Conservation (phyloP, 108 stramenopile genomes). For the Pseudonitzschia multiseries region DNA sequence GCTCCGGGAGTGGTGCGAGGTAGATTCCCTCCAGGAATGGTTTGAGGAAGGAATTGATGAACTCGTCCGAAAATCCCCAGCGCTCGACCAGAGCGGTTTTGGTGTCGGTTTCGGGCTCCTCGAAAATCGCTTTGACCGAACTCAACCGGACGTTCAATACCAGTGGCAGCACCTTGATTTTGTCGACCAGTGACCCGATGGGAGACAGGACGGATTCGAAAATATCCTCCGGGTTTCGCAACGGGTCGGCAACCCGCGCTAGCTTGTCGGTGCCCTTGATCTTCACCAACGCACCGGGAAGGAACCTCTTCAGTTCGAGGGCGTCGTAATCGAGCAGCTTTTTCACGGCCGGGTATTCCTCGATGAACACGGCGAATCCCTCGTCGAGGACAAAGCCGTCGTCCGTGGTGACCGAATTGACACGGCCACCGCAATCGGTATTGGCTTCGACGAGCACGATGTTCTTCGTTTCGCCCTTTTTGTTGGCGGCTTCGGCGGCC, state of each 20-base stretch:
- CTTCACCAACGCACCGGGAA: conserved; percentile 82
- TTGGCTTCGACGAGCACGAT: conserved; percentile 62
- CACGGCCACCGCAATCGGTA: conserved; percentile 71
- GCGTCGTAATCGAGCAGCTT: conserved; percentile 62
- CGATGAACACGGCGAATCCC: conserved; percentile 90
- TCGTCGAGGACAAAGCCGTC: conserved; percentile 81
- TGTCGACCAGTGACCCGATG: conserved; percentile 67
- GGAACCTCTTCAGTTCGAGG: conserved; percentile 58
- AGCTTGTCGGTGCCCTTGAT: conserved; percentile 29
- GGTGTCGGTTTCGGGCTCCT: conserved; percentile 71
- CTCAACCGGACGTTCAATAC: conserved; percentile 57
- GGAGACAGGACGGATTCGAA: conserved; percentile 58
- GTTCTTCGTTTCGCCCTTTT: conserved; percentile 9
- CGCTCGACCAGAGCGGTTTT: conserved; percentile 49
- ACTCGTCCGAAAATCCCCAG: conserved; percentile 73
- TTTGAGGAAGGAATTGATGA: conserved; percentile 69
- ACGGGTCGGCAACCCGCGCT: conserved; percentile 73
- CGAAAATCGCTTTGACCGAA: conserved; percentile 68
- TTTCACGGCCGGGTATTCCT: conserved; percentile 74
- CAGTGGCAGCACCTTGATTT: conserved; percentile 59
- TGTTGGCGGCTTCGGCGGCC: conserved; percentile 34
- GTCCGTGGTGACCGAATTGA: conserved; percentile 58
- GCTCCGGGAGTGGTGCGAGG: conserved; percentile 62
- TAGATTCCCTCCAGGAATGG: conserved; percentile 89
- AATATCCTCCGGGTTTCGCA: conserved; percentile 58